Base-by-base conservation (phyloP, 768 basidiomycete genomes). In the Russula ochroleuca region DNA sequence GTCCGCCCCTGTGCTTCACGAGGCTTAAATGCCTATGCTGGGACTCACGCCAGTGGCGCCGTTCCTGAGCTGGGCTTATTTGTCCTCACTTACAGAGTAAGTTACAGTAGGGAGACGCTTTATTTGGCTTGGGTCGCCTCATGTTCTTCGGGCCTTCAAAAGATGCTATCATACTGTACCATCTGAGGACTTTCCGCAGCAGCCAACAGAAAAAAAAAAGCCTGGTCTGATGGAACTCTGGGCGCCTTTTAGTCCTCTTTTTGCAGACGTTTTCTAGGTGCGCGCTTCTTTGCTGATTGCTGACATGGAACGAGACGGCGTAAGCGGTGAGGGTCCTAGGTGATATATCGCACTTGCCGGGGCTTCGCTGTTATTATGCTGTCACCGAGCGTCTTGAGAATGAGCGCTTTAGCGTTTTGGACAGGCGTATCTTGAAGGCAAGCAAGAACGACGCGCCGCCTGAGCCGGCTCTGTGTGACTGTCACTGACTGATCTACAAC, bases 61-160 rank as follows among this genome's bases (percentile, higher is more conserved):
- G 28, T 35, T 37, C 37, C 33, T 38, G 37, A 38, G 13, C 21
- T 38, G 11, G n/a, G 48, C 25, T 17, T 6, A 14, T 49, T 21
- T 25, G 14, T 23, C 51, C 51, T 4, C 28, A 28, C 28, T 28
- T 28, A 33, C 51, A 35, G n/a, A n/a, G n/a, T 19, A 5, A 33
- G n/a, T n/a, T n/a, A n/a, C n/a, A n/a, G n/a, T n/a, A n/a, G n/a
- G n/a, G n/a, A n/a, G 4, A 52, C 11, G 10, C 51, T 17, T 35
- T n/a, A 19, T 52, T 35, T 52, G 51, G 51, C 51, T 21, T 37
- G n/a, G 52, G 14, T 23, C 37, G 37, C 52, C 52, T 54, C 52
- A 38, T 54, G 52, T 54, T 38, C 35, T 37, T 37, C 21, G 21
- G 52, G n/a, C 37, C 52, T 15, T 54, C 52, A 37, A 54, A 54